These are phyloP conservation scores for Pseudofabraea citricarpa DNA, from an alignment of 2,329 filamentous ascomycete genomes.

Conservation along the genomic window DNA sequence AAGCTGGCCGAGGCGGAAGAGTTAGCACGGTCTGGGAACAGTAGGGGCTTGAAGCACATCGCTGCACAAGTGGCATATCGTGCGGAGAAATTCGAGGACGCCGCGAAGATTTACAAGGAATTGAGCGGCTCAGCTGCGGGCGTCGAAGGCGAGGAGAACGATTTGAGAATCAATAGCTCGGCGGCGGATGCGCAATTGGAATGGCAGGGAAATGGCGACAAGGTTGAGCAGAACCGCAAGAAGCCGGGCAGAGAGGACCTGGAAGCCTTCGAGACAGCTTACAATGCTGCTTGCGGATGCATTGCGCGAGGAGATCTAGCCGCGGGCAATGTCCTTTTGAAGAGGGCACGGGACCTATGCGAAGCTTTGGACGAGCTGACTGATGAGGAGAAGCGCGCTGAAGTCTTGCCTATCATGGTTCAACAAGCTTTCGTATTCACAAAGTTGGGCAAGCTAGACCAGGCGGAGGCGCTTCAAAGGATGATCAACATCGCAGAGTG, in stretches of 20 bases:
- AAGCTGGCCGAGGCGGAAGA: conserved; percentile 59
- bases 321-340: conserved; percentile 62
- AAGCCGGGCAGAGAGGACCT: conserved; percentile 56
- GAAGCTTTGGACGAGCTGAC: conserved; percentile 67
- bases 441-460: conserved; percentile 58
- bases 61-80: conserved; percentile 69
- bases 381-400: conserved; percentile 69
- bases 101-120: conserved; percentile 57
- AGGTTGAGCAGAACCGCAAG: conserved; percentile 32
- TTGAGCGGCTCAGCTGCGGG: conserved; percentile 43
- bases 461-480: conserved; percentile 59
- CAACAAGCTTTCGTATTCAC: conserved; percentile 72
- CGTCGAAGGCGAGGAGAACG: conserved; percentile 60
- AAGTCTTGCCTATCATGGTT: conserved; percentile 69
- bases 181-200: conserved; percentile 69
- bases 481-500: conserved; percentile 59
- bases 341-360: conserved; percentile 66
- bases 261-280: conserved; percentile 76
- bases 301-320: conserved; percentile 65
- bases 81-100: conserved; percentile 66
- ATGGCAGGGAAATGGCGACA: conserved; percentile 51
- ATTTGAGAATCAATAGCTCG: conserved; percentile 70
- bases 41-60: conserved; percentile 39
- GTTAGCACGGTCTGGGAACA: conserved; percentile 13
- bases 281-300: conserved; percentile 71